Evolutionary conservation across 2,329 filamentous ascomycete genomes (phyloP).

Genomic region (Talaromyces sp.): DNA sequence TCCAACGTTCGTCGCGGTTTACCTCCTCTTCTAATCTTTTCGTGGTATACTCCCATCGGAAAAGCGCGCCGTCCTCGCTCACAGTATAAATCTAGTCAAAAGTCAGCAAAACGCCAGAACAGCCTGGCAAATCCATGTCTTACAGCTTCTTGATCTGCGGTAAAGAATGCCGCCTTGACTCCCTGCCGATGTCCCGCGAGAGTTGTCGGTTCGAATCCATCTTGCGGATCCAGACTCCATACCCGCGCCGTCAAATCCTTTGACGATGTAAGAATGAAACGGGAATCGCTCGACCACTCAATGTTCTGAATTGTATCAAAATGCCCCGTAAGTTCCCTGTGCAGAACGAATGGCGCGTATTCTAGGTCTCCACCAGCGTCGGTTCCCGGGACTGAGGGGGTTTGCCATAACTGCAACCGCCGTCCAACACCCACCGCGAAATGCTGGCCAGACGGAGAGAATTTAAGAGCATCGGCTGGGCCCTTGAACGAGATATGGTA

Average conservation of each 20-base stretch:
- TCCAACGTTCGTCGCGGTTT: slow-evolving; percentile 72
- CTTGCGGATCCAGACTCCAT: slow-evolving; percentile 86
- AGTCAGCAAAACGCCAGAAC: slow-evolving; percentile 5
- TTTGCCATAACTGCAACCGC: slow-evolving; percentile 92
- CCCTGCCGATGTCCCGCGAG: slow-evolving; percentile 85
- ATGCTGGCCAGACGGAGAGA: slow-evolving; percentile 83
- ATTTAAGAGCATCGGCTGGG: slow-evolving; percentile 75
- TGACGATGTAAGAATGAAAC: slow-evolving; percentile 88
- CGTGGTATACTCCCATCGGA: slow-evolving; percentile 79
- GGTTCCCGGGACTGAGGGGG: slow-evolving; percentile 79
- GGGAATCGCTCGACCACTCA: slow-evolving; percentile 92
- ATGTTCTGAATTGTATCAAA: slow-evolving; percentile 82
- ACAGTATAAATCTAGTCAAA: slow-evolving; percentile 70
- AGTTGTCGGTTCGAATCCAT: slow-evolving; percentile 83
- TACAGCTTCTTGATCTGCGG: slow-evolving; percentile 77
- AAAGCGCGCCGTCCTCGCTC: slow-evolving; percentile 94
- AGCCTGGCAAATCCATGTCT: slow-evolving; percentile 16
- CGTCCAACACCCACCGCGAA: slow-evolving; percentile 86
- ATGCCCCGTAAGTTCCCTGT: slow-evolving; percentile 80
- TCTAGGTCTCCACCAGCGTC: slow-evolving; percentile 77
- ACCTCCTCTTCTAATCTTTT: slow-evolving; percentile 58
- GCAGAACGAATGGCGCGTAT: slow-evolving; percentile 88
- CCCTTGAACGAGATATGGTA: slow-evolving; percentile 94
- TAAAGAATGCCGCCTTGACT: slow-evolving; percentile 95
- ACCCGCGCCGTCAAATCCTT: slow-evolving; percentile 90